These are phyloP conservation scores for Tetramitus jugosus DNA, from an alignment of 208 protist genomes.

Conservation along the genomic window DNA sequence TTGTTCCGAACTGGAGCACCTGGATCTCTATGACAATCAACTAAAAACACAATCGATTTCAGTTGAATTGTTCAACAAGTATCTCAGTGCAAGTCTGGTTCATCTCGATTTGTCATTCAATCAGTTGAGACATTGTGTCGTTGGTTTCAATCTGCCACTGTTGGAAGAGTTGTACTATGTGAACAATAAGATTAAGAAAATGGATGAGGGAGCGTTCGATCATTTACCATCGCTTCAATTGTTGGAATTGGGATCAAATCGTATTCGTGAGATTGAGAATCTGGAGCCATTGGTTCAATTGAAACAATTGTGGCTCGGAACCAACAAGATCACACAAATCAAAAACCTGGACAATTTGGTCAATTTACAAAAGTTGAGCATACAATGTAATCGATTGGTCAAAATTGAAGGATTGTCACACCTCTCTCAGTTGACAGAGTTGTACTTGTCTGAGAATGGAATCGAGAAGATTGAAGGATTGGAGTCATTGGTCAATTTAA, in stretches of 20 bases:
- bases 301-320: conserved; percentile 71
- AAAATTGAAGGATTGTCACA: conserved; percentile 53
- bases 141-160: conserved; percentile 53
- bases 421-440: conserved; percentile 35
- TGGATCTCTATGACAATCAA: conserved; percentile 84
- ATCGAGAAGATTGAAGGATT: conserved; percentile 50
- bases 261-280: conserved; percentile 60
- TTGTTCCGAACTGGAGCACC: conserved; percentile 53
- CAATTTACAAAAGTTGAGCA: conserved; percentile 51
- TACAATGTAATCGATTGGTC: conserved; percentile 73
- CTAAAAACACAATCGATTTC: conserved; percentile 29
- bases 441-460: conserved; percentile 37
- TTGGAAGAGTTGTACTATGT: conserved; percentile 74
- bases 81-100: conserved; percentile 46
- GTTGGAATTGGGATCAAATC: conserved; percentile 74
- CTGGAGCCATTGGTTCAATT: conserved; percentile 51
- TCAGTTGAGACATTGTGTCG: conserved; percentile 59
- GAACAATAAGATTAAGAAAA: conserved; percentile 76
- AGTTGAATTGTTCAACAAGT: conserved; percentile 33
- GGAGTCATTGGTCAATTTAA: conserved; percentile 60
- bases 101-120: conserved; percentile 78
- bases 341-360: conserved; percentile 45
- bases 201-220: conserved; percentile 36
- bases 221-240: conserved; percentile 60
- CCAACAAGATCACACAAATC: conserved; percentile 73